Percentiles rank a stretch among this genome's conserved stretches.
Evolutionary conservation across 306 rosid species (phyloP).

Genomic region (Prinsepia uniflora): DNA sequence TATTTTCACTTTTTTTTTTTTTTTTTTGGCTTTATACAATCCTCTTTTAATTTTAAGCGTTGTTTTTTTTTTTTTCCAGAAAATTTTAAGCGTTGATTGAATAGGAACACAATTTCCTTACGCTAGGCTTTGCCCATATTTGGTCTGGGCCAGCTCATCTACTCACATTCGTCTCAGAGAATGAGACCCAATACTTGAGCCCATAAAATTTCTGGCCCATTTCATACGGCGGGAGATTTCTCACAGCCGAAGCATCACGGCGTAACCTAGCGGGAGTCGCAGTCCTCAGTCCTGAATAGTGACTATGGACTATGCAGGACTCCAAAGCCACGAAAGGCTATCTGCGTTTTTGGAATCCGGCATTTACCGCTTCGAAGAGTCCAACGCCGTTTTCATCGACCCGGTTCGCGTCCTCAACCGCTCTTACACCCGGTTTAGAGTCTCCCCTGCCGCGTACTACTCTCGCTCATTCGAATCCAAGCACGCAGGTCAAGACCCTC

Average conservation of each 20-base stretch:
- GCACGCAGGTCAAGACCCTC: slow-evolving; percentile 15
- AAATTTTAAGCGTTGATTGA: too few species aligned
- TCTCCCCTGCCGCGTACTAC: slow-evolving; percentile 66
- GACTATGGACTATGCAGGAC: slow-evolving; percentile 23
- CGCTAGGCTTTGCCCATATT: too few species aligned
- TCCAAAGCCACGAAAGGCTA: slow-evolving; percentile 22
- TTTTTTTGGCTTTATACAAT: too few species aligned
- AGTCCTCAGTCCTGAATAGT: background rate
- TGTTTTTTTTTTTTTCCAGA: too few species aligned
- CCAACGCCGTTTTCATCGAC: slow-evolving; percentile 59
- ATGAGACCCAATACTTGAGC: too few species aligned
- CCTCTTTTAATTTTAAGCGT: too few species aligned
- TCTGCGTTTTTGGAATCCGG: slow-evolving; percentile 50
- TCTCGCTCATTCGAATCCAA: slow-evolving; percentile 54
- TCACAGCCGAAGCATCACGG: background rate
- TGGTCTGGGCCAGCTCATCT: too few species aligned
- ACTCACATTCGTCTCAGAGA: too few species aligned
- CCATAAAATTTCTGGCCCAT: too few species aligned
- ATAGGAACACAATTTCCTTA: too few species aligned
- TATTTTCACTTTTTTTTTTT: too few species aligned
- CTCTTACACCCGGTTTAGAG: slow-evolving; percentile 53
- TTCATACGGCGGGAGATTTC: background rate
- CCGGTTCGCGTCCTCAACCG: slow-evolving; percentile 73
- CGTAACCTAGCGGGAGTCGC: background rate
- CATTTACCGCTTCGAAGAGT: slow-evolving; percentile 40